phyloP scores from a whole-genome alignment of 225 moss, liverwort and hornwort species.

The Bryoerythrophyllum caledonicum region DNA sequence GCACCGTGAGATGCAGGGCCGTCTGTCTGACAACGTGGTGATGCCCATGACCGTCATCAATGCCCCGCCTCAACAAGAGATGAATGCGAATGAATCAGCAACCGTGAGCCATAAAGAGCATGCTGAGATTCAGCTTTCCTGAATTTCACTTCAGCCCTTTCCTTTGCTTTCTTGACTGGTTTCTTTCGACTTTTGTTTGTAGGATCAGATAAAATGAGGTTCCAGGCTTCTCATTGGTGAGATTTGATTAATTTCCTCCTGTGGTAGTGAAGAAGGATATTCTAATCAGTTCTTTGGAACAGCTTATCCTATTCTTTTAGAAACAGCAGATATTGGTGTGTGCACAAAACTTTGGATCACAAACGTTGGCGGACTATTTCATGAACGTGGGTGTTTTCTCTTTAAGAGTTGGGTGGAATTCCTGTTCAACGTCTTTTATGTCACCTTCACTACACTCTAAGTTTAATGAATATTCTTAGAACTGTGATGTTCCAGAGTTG shows the following conservation, averaged over 20 bases:
- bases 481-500: too few relatives aligned
- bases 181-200: constrained; percentile 2
- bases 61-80: constrained; percentile 55
- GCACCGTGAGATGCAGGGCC: constrained; percentile 74
- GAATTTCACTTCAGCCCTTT: constrained; percentile 6
- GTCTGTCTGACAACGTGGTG: constrained; percentile 62
- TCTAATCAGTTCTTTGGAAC: too few relatives aligned
- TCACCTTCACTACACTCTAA: too few relatives aligned
- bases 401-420: too few relatives aligned
- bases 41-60: constrained; percentile 78
- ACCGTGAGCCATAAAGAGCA: constrained; percentile 62
- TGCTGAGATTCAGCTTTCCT: constrained; percentile 53
- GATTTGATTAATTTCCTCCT: constrained; percentile 4
- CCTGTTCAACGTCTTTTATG: too few relatives aligned
- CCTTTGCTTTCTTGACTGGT: constrained; percentile 14
- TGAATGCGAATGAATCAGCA: constrained; percentile 54
- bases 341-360: too few relatives aligned
- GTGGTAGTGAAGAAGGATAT: constrained; percentile 11
- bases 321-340: too few relatives aligned
- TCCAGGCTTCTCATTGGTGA: constrained; percentile 13
- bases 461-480: too few relatives aligned
- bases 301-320: constrained; percentile 16
- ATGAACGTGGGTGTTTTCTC: too few relatives aligned
- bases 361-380: too few relatives aligned
- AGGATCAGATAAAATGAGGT: constrained; percentile 14